Percentiles rank a stretch among this genome's conserved stretches.
phyloP scores from a whole-genome alignment of 805 yeast species.

The Komagataella ulmi region DNA sequence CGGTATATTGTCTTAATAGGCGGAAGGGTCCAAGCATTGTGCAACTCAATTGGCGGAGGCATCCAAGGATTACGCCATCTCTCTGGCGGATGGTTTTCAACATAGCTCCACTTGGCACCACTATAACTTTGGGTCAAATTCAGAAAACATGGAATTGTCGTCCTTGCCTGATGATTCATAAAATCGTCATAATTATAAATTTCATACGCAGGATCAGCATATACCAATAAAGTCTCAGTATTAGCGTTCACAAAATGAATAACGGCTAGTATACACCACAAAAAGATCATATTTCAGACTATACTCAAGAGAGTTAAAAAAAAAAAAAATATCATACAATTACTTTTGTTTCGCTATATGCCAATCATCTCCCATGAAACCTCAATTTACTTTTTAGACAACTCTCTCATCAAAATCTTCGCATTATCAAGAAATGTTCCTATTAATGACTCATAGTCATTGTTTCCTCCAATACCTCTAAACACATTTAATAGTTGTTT shows the following conservation, averaged over 20 bases:
- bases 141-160: background rate
- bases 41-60: too few species aligned
- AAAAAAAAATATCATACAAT: background rate
- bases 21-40: background rate
- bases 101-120: too few species aligned
- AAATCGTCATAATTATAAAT: background rate
- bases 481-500: conserved; percentile 17
- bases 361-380: background rate
- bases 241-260: background rate
- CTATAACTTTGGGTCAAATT: background rate
- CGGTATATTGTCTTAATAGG: background rate
- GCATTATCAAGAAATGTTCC: conserved; percentile 33
- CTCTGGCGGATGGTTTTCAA: too few species aligned
- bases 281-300: background rate
- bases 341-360: background rate
- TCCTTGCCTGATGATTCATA: background rate
- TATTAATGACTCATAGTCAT: conserved; percentile 28
- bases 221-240: background rate
- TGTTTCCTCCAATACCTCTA: conserved; percentile 18
- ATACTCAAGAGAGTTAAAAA: too few species aligned
- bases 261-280: background rate
- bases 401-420: conserved; percentile 17
- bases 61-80: too few species aligned
- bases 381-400: conserved; percentile 8
- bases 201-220: background rate